phyloP scores from a whole-genome alignment of 306 rosid species.

The Hippophae tibetana region DNA sequence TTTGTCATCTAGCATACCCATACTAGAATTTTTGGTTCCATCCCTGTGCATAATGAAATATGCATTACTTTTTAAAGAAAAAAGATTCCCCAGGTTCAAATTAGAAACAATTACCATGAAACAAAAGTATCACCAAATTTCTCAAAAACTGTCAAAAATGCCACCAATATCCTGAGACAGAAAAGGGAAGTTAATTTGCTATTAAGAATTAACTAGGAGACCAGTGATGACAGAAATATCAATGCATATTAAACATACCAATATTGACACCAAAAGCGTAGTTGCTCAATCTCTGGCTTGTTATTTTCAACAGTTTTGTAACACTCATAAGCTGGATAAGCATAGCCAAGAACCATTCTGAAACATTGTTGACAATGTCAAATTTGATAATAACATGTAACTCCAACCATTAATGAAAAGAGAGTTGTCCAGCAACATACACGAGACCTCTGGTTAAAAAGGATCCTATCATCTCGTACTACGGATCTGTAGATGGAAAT shows the following conservation, averaged over 20 bases:
- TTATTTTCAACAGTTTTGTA: slow-evolving; percentile 75
- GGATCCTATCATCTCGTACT: slow-evolving; percentile 71
- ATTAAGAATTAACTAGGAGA: not conserved
- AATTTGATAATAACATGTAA: slow-evolving; percentile 6
- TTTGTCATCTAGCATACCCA: no score
- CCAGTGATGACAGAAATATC: not conserved
- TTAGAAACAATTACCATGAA: slow-evolving; percentile 53
- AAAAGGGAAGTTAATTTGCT: slow-evolving; percentile 1
- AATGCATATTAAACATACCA: slow-evolving; percentile 35
- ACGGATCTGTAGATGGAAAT: slow-evolving; percentile 31
- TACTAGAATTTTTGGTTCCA: no score
- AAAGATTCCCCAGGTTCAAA: slow-evolving; percentile 14
- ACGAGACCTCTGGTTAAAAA: slow-evolving; percentile 73
- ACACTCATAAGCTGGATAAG: slow-evolving; percentile 92
- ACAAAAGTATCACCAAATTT: slow-evolving; percentile 72
- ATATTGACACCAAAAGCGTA: slow-evolving; percentile 92
- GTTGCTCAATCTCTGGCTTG: slow-evolving; percentile 72
- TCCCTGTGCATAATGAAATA: no score
- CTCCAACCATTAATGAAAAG: slow-evolving; percentile 5
- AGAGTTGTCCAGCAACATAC: slow-evolving; percentile 35
- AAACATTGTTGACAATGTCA: not conserved
- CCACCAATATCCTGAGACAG: slow-evolving; percentile 80
- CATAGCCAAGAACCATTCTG: slow-evolving; percentile 89
- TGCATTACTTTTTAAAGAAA: slow-evolving; percentile 1
- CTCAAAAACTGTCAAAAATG: slow-evolving; percentile 68